Base-by-base conservation (phyloP, 2,329 filamentous ascomycete species). In the Immersiporthe knoxdaviesiana region DNA sequence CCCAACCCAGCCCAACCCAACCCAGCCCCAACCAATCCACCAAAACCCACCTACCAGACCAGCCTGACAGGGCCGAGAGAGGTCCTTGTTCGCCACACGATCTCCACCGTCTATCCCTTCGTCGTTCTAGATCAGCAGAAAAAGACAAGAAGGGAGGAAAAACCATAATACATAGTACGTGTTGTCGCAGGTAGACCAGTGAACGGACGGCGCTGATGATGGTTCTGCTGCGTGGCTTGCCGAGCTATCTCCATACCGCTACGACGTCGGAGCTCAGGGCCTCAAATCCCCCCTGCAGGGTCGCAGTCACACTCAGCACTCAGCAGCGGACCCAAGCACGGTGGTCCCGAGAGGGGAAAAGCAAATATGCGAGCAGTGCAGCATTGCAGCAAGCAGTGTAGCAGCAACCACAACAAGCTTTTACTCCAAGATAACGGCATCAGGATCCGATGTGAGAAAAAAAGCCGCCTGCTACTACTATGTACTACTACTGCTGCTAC, bases 241-340 rank as follows among this genome's bases (percentile, higher is more conserved):
- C 16, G 52, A 27, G 24, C 24, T n/a, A 24, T 56, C 52, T 56
- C 52, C 52, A 56, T 56, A 16, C 27, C 24, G 52, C 24, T 56
- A 56, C 52, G 52, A 56, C 52, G 24, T 56, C 52, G 52, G 52
- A 52, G 50, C 50, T 27, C 50, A 52, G 50, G n/a, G 24, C 50
- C 50, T 52, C 50, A 27, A 27, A 27, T 52, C n/a, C 50, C 52
- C 50, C 24, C 24, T n/a, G 52, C 52, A 56, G 52, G 24, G 52
- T 56, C 52, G 12, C 52, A 56, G 24, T 54, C 52, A 47, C 44
- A 47, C 44, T 47, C 52, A 6, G 14, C 44, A 47, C 18, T 47
- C 27, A 3, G 11, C 24, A 27, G n/a, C 24, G 16, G 21, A 24
- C 7, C 21, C 47, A n/a, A n/a, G 47, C 47, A n/a, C 52, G 52